A percentile compares a stretch with the other conserved stretches of the same genome.
Conservation (phyloP, 495 filamentous ascomycete species). For the Emericellopsis terricola region DNA sequence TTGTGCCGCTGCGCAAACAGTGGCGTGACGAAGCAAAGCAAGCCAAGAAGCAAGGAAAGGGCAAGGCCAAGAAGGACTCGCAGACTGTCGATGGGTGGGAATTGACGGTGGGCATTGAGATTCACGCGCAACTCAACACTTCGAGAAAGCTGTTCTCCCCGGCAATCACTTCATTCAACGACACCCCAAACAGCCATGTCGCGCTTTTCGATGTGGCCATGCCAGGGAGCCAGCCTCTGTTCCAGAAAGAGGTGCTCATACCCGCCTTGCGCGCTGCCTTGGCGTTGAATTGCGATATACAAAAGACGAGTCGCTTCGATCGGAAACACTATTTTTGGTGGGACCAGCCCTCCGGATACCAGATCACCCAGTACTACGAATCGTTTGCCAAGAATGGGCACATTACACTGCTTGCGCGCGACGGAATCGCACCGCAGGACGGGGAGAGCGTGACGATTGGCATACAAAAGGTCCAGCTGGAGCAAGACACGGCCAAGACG, state of each 20-base stretch:
- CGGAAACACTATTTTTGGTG: constrained; percentile 98
- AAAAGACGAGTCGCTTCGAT: constrained; percentile 65
- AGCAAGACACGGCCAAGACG: constrained; percentile 96
- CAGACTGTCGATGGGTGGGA: constrained; percentile 54
- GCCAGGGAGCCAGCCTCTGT: constrained; percentile 72
- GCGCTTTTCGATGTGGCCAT: constrained; percentile 78
- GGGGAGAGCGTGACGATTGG: constrained; percentile 49
- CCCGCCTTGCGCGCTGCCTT: constrained; percentile 81
- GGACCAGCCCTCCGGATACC: constrained; percentile 90
- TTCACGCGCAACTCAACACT: constrained; percentile 91
- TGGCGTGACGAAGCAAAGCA: constrained; percentile 44
- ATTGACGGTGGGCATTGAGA: constrained; percentile 87
- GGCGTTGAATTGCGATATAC: constrained; percentile 63
- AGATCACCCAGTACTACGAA: constrained; percentile 91
- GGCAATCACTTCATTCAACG: constrained; percentile 51
- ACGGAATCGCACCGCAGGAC: constrained; percentile 59
- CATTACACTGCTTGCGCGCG: constrained; percentile 50
- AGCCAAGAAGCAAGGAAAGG: constrained; percentile 12
- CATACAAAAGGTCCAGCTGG: constrained; percentile 88
- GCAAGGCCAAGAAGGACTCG: constrained; percentile 25
- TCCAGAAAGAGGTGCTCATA: constrained; percentile 68
- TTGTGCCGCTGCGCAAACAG: constrained; percentile 49
- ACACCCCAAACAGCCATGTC: constrained; percentile 66
- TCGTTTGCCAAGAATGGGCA: constrained; percentile 68
- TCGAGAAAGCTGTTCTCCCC: constrained; percentile 68